Conservation (phyloP, 805 yeast genomes). For the Schwanniomyces yamadae region DNA sequence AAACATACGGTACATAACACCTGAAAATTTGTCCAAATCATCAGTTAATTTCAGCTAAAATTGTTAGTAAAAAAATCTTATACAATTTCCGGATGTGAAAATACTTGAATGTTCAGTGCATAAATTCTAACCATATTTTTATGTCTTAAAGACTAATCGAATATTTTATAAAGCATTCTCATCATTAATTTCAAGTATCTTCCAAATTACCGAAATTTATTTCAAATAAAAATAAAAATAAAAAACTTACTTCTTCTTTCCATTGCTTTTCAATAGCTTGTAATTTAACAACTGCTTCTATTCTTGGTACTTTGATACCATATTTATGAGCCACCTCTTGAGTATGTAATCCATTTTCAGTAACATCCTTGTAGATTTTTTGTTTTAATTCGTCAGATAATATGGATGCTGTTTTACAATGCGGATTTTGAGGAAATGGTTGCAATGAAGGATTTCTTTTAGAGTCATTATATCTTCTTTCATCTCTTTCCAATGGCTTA, state of each 20-base stretch:
- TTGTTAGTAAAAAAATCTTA: constrained; percentile 1
- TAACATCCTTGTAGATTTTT: constrained; percentile 57
- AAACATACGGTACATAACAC: constrained; percentile 73
- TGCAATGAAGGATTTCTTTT: constrained; percentile 42
- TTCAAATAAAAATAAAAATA: background rate
- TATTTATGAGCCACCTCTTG: constrained; percentile 76
- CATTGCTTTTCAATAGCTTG: constrained; percentile 62
- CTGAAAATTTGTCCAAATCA: constrained; percentile 60
- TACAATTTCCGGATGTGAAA: background rate
- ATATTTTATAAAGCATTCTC: constrained; percentile 43
- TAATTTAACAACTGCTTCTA: constrained; percentile 82
- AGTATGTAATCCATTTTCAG: constrained; percentile 50
- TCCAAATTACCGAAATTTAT: background rate
- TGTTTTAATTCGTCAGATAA: constrained; percentile 59
- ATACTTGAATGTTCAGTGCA: constrained; percentile 8
- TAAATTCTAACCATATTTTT: constrained; percentile 49
- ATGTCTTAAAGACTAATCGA: constrained; percentile 87
- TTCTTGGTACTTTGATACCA: constrained; percentile 79
- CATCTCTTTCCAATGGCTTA: constrained; percentile 7
- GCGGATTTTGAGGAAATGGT: constrained; percentile 80
- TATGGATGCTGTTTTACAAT: constrained; percentile 64
- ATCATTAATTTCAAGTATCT: constrained; percentile 32
- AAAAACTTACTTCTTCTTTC: constrained; percentile 57
- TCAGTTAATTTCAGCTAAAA: constrained; percentile 46
- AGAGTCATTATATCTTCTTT: constrained; percentile 13